Conservation (phyloP, 208 protist genomes). For the Crithidia acanthocephali region DNA sequence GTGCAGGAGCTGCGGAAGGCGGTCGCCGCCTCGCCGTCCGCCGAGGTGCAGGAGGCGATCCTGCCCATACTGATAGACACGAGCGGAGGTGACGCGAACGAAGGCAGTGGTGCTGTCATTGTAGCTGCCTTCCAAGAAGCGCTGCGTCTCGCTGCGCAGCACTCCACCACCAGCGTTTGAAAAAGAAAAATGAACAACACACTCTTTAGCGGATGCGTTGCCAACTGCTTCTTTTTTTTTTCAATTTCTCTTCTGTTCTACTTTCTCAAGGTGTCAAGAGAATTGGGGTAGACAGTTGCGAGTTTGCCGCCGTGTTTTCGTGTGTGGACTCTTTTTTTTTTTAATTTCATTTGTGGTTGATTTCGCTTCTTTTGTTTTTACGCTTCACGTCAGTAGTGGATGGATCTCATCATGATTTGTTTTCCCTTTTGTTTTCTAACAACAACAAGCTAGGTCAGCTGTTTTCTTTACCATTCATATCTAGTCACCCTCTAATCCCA, state of each 20-base stretch:
- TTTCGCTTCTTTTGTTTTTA: background rate
- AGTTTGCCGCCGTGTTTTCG: no score
- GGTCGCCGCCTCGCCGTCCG: conserved; percentile 22
- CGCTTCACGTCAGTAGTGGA: no score
- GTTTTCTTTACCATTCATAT: no score
- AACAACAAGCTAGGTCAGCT: no score
- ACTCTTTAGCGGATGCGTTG: no score
- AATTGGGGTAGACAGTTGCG: no score
- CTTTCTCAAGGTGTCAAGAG: no score
- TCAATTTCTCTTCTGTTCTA: background rate
- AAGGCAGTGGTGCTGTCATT: conserved; percentile 7
- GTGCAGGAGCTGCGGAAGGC: conserved; percentile 19
- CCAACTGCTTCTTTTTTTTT: background rate
- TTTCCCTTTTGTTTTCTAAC: background rate
- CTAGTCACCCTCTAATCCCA: no score
- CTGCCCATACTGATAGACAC: conserved; percentile 9
- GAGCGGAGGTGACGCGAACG: background rate
- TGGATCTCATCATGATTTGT: background rate
- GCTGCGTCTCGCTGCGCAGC: conserved; percentile 29
- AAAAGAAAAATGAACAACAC: background rate
- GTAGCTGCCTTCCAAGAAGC: conserved; percentile 29
- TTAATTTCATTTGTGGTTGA: background rate
- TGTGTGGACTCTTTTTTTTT: no score
- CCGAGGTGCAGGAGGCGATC: conserved; percentile 13
- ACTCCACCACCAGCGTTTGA: background rate